A percentile compares a stretch with the other conserved stretches of the same genome.
Conservation (phyloP, 225 moss, liverwort and hornwort species). For the Physcomitrium patens region DNA sequence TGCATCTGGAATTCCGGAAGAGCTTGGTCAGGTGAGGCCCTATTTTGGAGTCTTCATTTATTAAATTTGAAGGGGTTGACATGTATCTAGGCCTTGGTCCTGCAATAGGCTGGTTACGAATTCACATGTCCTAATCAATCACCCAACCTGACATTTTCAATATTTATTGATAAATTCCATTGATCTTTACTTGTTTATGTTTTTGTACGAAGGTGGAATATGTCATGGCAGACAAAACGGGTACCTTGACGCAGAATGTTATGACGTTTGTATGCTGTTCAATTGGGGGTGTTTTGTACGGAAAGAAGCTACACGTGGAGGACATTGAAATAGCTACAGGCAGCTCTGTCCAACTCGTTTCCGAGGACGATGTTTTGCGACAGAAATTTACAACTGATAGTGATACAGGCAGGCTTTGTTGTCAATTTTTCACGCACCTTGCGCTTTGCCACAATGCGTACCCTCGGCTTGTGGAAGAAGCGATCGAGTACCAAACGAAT, state of each 20-base stretch:
- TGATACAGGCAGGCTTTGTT: slow-evolving; percentile 40
- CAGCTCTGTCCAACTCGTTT: slow-evolving; percentile 56
- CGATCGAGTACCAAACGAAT: slow-evolving; percentile 74
- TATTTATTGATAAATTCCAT: not conserved
- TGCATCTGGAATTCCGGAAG: slow-evolving; percentile 71
- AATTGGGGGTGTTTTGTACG: slow-evolving; percentile 69
- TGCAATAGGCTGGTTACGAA: not conserved
- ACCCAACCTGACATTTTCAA: not conserved
- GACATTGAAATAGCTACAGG: slow-evolving; percentile 14
- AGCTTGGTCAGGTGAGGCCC: slow-evolving; percentile 72
- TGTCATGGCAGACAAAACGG: slow-evolving; percentile 79
- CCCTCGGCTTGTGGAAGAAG: slow-evolving; percentile 48
- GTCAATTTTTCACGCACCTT: slow-evolving; percentile 70
- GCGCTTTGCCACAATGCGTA: slow-evolving; percentile 83
- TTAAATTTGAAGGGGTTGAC: not conserved
- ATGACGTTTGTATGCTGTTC: slow-evolving; percentile 94
- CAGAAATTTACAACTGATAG: slow-evolving; percentile 50
- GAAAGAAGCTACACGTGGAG: slow-evolving; percentile 39
- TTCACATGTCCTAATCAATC: not conserved
- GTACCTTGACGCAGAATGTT: slow-evolving; percentile 84
- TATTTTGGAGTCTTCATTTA: not conserved
- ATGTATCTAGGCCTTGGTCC: not conserved
- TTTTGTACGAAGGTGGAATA: slow-evolving; percentile 63
- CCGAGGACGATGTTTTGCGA: slow-evolving; percentile 53
- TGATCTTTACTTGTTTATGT: not conserved